A percentile compares a stretch with the other conserved stretches of the same genome.
Conservation (phyloP, 345 rosid genomes). For the Hibiscus syriacus region DNA sequence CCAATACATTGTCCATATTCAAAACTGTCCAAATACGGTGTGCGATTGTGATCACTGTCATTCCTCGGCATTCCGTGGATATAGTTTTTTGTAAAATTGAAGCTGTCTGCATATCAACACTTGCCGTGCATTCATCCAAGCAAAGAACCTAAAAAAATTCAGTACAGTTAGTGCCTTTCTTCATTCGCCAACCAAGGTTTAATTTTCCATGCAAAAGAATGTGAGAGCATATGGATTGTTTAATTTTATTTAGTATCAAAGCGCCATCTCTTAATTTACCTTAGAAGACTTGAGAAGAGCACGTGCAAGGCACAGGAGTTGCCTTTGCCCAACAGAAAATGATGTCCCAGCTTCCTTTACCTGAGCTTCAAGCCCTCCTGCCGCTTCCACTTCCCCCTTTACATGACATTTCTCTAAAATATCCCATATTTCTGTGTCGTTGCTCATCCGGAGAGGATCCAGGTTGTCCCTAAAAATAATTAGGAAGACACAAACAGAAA, state of each 20-base stretch:
- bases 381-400: conserved; percentile 66
- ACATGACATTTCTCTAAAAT: conserved; percentile 69
- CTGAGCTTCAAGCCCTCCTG: conserved; percentile 61
- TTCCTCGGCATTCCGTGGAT: conserved; percentile 59
- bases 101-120: conserved; percentile 66
- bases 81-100: conserved; percentile 60
- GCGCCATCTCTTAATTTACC: conserved; percentile 25
- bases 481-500: background rate
- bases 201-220: too few relatives aligned
- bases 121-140: conserved; percentile 93
- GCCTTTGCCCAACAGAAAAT: conserved; percentile 89
- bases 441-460: conserved; percentile 53
- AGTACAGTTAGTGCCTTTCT: background rate
- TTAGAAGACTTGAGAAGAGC: conserved; percentile 84
- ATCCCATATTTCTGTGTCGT: conserved; percentile 62
- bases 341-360: conserved; percentile 62
- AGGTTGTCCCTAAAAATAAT: conserved; percentile 55
- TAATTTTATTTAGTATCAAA: background rate
- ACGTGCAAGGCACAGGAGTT: conserved; percentile 85
- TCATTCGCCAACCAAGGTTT: background rate
- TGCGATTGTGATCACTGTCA: conserved; percentile 83
- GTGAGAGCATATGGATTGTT: too few relatives aligned
- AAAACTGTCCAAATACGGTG: conserved; percentile 84
- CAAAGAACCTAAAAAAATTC: conserved; percentile 53
- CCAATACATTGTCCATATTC: conserved; percentile 58